Evolutionary conservation across 2,329 filamentous ascomycete genomes (phyloP).

Genomic region (Colletotrichum chrysophilum): DNA sequence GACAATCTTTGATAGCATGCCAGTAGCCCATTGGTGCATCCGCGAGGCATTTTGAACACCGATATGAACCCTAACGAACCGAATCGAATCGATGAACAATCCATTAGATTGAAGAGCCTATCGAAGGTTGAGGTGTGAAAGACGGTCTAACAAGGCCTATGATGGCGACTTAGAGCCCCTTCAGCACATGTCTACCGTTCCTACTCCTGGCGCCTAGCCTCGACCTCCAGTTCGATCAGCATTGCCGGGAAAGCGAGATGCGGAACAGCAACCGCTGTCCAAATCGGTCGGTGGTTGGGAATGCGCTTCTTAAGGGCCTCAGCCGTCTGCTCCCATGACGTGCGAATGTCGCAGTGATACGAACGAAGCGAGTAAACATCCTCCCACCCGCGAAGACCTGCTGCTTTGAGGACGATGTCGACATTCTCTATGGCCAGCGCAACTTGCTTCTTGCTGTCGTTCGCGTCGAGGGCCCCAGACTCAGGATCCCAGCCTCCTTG

Average conservation of each 20-base stretch:
- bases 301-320: neutral
- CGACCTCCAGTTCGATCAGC: slow-evolving; percentile 5
- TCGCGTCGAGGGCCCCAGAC: slow-evolving; percentile 19
- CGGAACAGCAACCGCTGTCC: neutral
- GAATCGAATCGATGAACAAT: neutral
- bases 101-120: neutral
- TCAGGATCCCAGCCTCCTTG: slow-evolving; percentile 27
- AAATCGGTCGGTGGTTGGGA: neutral
- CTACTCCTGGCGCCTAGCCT: neutral
- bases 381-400: slow-evolving; percentile 29
- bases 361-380: slow-evolving; percentile 30
- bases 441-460: slow-evolving; percentile 13
- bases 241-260: neutral
- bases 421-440: slow-evolving; percentile 27
- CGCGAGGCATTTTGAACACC: neutral
- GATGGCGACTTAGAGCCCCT: fast-evolving
- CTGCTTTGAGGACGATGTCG: slow-evolving; percentile 26
- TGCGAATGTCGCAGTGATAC: slow-evolving; percentile 27
- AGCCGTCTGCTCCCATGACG: neutral
- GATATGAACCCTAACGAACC: neutral
- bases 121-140: neutral
- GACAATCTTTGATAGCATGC: fast-evolving
- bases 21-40: fast-evolving
- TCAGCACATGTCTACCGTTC: fast-evolving
- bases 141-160: fast-evolving